A percentile compares a stretch with the other conserved stretches of the same genome.
phyloP scores from a whole-genome alignment of 768 basidiomycete species.

The Kwoniella shandongensis region DNA sequence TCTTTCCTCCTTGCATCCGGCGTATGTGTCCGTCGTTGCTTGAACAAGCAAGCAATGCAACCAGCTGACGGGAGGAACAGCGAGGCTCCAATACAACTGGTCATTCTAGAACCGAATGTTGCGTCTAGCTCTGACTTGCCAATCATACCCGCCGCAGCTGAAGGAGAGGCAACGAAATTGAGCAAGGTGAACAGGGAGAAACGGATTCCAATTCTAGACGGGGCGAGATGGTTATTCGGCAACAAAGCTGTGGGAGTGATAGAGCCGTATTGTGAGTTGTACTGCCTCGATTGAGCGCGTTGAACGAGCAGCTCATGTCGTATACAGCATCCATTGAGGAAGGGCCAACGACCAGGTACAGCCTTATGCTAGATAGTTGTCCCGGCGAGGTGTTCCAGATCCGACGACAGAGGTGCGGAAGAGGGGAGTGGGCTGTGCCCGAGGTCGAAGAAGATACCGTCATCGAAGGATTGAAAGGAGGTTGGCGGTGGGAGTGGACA shows the following conservation, averaged over 20 bases:
- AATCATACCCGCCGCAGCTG: conserved; percentile 19
- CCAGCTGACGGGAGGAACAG: conserved; percentile 6
- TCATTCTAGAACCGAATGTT: conserved; percentile 41
- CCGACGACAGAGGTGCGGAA: conserved; percentile 13
- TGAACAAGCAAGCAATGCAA: background rate
- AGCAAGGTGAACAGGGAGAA: conserved; percentile 24
- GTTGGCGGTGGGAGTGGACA: conserved; percentile 35
- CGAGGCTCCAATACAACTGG: conserved; percentile 23
- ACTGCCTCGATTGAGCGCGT: too few relatives aligned
- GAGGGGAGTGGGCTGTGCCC: conserved; percentile 27
- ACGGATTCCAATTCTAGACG: conserved; percentile 25
- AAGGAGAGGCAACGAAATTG: conserved; percentile 18
- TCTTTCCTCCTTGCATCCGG: conserved; percentile 20
- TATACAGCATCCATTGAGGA: too few relatives aligned
- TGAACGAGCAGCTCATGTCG: too few relatives aligned
- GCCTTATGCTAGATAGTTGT: background rate
- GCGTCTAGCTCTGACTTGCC: conserved; percentile 23
- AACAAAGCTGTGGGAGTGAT: conserved; percentile 25
- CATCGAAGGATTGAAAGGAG: conserved; percentile 23
- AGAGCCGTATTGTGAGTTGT: conserved; percentile 9
- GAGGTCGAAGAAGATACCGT: conserved; percentile 11
- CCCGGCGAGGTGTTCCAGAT: conserved; percentile 7
- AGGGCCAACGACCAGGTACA: background rate
- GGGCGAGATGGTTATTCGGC: conserved; percentile 31
- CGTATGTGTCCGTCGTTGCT: conserved; percentile 13